These are phyloP conservation scores for Aquilaria agallochum DNA, from an alignment of 441 rosid genomes.

Conservation along the genomic window DNA sequence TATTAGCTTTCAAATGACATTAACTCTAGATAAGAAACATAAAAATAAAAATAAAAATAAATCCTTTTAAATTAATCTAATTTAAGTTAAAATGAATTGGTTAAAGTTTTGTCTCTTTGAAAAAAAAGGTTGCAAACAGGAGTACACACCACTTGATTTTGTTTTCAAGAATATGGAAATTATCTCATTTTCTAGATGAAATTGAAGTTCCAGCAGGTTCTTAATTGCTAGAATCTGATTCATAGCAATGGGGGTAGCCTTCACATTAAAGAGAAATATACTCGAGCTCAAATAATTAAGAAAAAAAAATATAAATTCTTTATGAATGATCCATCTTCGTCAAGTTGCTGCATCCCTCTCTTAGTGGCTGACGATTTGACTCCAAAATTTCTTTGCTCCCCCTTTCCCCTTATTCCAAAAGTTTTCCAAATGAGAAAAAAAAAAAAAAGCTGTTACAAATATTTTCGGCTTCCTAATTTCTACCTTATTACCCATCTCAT, in stretches of 20 bases:
- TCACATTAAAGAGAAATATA: slow-evolving; percentile 3
- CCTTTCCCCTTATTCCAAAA: background rate
- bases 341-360: slow-evolving; percentile 33
- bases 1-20: background rate
- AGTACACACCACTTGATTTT: too few species aligned
- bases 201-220: slow-evolving; percentile 8
- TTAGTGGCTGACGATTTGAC: slow-evolving; percentile 21
- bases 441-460: too few species aligned
- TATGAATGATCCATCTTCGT: slow-evolving; percentile 20
- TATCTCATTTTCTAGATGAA: too few species aligned
- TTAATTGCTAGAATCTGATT: slow-evolving; percentile 29
- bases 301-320: too few species aligned
- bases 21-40: background rate
- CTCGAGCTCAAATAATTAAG: background rate
- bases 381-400: slow-evolving; percentile 5
- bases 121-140: too few species aligned
- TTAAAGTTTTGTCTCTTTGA: too few species aligned
- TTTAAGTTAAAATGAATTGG: too few species aligned
- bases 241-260: slow-evolving; percentile 20
- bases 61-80: too few species aligned
- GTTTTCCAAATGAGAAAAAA: too few species aligned
- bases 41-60: background rate
- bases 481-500: too few species aligned
- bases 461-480: too few species aligned
- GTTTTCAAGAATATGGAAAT: too few species aligned